These are phyloP conservation scores for Apiotrichum veenhuisii DNA, from an alignment of 1,284 basidiomycete genomes.

Conservation along the genomic window DNA sequence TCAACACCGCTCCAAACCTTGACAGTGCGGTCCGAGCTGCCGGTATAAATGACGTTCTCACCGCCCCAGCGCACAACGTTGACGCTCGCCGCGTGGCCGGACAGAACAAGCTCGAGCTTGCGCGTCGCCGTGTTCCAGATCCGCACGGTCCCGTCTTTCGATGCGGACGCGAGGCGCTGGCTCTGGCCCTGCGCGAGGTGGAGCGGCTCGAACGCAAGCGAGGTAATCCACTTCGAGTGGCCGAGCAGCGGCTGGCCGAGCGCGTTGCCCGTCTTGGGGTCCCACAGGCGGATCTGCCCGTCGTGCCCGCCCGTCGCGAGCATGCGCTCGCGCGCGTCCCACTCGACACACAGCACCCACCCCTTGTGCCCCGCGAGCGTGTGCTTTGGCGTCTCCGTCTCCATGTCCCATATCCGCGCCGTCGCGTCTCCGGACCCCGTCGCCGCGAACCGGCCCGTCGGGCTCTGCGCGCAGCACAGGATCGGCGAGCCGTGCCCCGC, in stretches of 20 bases:
- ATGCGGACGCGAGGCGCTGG: constrained; percentile 89
- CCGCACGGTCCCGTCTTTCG: constrained; percentile 92
- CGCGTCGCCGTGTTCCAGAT: constrained; percentile 81
- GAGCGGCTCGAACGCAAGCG: constrained; percentile 93
- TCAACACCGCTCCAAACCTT: constrained; percentile 86
- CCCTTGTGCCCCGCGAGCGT: constrained; percentile 84
- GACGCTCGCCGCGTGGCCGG: constrained; percentile 89
- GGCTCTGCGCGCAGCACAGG: constrained; percentile 90
- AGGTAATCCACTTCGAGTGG: constrained; percentile 95
- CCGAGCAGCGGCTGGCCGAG: constrained; percentile 81
- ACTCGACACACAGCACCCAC: constrained; percentile 96
- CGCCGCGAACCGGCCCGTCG: constrained; percentile 82
- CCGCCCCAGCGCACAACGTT: constrained; percentile 97
- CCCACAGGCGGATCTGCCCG: constrained; percentile 84
- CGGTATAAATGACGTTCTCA: constrained; percentile 85
- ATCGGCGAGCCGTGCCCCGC: constrained; percentile 88
- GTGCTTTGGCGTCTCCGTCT: constrained; percentile 87
- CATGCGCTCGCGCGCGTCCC: constrained; percentile 87
- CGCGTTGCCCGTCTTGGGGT: constrained; percentile 78
- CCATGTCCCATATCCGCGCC: constrained; percentile 89
- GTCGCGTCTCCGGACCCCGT: constrained; percentile 95
- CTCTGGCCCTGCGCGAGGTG: constrained; percentile 62
- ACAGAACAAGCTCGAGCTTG: constrained; percentile 76
- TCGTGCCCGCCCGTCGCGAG: constrained; percentile 89
- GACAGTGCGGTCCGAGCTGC: constrained; percentile 88